Base-by-base conservation (phyloP, 1,284 basidiomycete species). In the Lentinus polychrous region DNA sequence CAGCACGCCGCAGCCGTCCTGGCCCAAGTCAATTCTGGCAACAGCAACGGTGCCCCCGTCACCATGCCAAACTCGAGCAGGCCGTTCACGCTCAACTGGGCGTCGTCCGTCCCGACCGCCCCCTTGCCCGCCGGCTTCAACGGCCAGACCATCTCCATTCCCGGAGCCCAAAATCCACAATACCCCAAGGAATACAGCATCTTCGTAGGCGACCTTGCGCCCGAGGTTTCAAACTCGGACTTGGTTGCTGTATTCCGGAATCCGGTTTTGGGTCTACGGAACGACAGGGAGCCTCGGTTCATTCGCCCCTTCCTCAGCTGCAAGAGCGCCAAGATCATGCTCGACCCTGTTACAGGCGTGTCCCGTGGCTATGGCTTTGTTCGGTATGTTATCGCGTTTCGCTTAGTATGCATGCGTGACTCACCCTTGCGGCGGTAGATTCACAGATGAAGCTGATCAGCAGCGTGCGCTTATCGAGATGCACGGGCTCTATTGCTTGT, bases 301-400 rank as follows among this genome's bases (percentile, higher is more conserved):
- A 90, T 93, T 49, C 76, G 82, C 10, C 87, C 89, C 1, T 94
- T 94, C 69, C 66, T 82, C 38, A 92, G 88, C 61, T 92, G 90
- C 66, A 91, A 91, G 70, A 93, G 89, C 62, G 91, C 91, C 27
- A 94, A 94, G 69, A 93, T 94, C 55, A 93, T 94, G 90, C 70
- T 90, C 40, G 91, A 94, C 65, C 88, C 90, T 8, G 79, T 85
- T 34, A 91, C 90, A 8, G 91, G 91, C 18, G 79, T 91, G n/a
- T 91, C 88, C 36, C 76, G 89, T 56, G 90, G 91, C 5, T 94
- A 93, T 64, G 91, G 91, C 22, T 94, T 94, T 60, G 90, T 94
- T 31, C 77, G 91, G 86, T 83, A 54, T 52, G 76, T 65, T 35
- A 36, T 33, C 27, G 8, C 37, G 46, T 45, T 46, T 40, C 36